Conservation (phyloP, 305 asterid genomes). For the Petunia hybrid region DNA sequence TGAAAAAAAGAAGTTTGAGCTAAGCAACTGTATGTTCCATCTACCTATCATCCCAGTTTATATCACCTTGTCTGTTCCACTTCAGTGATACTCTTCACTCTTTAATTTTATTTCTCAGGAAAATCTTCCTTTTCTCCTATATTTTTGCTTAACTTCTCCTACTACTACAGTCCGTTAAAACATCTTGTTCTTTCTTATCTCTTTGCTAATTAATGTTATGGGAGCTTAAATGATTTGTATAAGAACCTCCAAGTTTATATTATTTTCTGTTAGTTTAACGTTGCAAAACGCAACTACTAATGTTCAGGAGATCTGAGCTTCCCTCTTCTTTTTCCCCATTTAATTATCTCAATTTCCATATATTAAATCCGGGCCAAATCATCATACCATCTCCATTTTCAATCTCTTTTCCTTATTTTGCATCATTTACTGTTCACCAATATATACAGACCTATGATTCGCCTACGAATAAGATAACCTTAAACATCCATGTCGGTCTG, state of each 20-base stretch:
- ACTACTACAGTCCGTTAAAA: constrained; percentile 8
- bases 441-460: not conserved
- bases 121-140: not conserved
- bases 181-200: not conserved
- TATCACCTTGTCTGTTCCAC: not conserved
- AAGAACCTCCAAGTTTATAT: not conserved
- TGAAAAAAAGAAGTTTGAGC: constrained; percentile 53
- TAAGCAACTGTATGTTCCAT: constrained; percentile 66
- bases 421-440: not conserved
- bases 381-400: not conserved
- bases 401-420: not conserved
- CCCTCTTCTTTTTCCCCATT: constrained; percentile 1
- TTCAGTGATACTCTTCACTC: not conserved
- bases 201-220: not conserved
- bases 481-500: not conserved
- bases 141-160: not conserved
- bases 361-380: not conserved
- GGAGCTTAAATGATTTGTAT: not conserved
- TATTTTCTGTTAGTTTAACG: constrained; percentile 8
- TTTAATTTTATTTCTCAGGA: not conserved
- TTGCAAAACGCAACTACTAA: not conserved
- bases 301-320: not conserved
- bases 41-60: constrained; percentile 8
- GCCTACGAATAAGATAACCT: not conserved
- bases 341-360: not conserved